Evolutionary conservation across 345 rosid species (phyloP).

Genomic region (Syzygium jambos): DNA sequence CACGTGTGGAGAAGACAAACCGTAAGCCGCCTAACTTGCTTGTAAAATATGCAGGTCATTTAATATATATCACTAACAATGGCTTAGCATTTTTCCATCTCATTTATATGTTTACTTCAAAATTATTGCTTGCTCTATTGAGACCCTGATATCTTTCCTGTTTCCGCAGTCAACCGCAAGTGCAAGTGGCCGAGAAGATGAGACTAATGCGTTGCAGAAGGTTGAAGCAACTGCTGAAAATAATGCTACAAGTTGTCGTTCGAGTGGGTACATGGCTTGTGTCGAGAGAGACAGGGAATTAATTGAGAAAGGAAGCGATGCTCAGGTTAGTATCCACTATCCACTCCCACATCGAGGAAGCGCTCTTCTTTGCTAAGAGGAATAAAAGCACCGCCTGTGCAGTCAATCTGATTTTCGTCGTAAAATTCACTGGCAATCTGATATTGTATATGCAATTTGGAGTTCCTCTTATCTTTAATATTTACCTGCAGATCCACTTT

Average conservation of each 20-base stretch:
- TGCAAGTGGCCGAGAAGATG: slow-evolving; percentile 41
- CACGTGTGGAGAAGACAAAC: slow-evolving; percentile 95
- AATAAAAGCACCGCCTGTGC: neutral
- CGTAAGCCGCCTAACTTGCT: slow-evolving; percentile 33
- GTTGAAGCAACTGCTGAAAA: slow-evolving; percentile 69
- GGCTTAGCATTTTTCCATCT: neutral
- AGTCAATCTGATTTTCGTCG: neutral
- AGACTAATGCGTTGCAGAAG: slow-evolving; percentile 63
- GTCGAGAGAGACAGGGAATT: slow-evolving; percentile 27
- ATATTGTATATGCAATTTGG: neutral
- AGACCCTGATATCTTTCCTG: neutral
- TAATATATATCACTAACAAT: neutral
- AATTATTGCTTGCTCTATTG: slow-evolving; percentile 7
- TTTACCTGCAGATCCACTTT: neutral
- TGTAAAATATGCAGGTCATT: neutral
- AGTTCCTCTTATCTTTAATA: neutral
- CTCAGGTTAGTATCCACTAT: slow-evolving; percentile 48
- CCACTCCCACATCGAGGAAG: neutral
- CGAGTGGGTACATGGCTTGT: slow-evolving; percentile 35
- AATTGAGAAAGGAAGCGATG: slow-evolving; percentile 54
- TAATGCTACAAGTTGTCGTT: slow-evolving; percentile 43
- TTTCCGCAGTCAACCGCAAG: slow-evolving; percentile 31
- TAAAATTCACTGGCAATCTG: neutral
- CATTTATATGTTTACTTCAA: neutral
- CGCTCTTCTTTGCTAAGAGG: neutral